Percentiles rank a stretch among this genome's conserved stretches.
These are phyloP conservation scores for Lecanicillium sp. DNA, from an alignment of 2,329 filamentous ascomycete species.

Conservation along the genomic window DNA sequence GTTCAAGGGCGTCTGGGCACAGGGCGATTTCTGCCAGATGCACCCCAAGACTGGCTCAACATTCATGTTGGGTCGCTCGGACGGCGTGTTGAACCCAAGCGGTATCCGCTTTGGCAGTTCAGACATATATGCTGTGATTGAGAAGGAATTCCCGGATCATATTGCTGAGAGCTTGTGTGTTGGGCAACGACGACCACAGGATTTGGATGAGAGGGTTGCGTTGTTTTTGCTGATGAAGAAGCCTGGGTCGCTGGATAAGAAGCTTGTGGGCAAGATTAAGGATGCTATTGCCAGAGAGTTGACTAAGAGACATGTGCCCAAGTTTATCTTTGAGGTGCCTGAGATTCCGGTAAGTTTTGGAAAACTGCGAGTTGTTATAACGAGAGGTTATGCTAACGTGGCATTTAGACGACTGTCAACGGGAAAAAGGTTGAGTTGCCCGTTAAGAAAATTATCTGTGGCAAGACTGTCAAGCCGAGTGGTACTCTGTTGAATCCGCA, in stretches of 20 bases:
- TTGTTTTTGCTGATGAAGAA: constrained; percentile 48
- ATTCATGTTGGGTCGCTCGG: constrained; percentile 60
- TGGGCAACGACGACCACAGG: constrained; percentile 58
- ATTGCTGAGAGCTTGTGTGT: constrained; percentile 72
- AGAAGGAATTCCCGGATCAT: constrained; percentile 52
- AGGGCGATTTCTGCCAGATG: constrained; percentile 70
- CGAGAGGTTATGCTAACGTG: neutral
- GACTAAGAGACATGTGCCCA: constrained; percentile 69
- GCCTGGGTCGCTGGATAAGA: constrained; percentile 46
- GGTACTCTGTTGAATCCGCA: constrained; percentile 71
- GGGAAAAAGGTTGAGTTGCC: constrained; percentile 79
- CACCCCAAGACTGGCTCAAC: constrained; percentile 60
- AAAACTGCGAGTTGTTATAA: neutral
- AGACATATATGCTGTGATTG: constrained; percentile 71
- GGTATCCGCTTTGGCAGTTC: constrained; percentile 73
- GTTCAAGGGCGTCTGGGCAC: constrained; percentile 66
- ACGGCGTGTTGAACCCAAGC: constrained; percentile 72
- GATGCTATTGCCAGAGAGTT: constrained; percentile 56
- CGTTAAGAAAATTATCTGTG: constrained; percentile 76
- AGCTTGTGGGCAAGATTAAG: constrained; percentile 51
- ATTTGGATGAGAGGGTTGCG: constrained; percentile 46
- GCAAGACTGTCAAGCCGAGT: constrained; percentile 63
- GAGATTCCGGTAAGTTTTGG: constrained; percentile 62
- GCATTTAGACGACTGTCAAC: constrained; percentile 65
- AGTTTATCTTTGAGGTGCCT: constrained; percentile 69